Percentiles rank a stretch among this genome's conserved stretches.
phyloP scores from a whole-genome alignment of 2,329 filamentous ascomycete genomes.

The Xylaria arbuscula region DNA sequence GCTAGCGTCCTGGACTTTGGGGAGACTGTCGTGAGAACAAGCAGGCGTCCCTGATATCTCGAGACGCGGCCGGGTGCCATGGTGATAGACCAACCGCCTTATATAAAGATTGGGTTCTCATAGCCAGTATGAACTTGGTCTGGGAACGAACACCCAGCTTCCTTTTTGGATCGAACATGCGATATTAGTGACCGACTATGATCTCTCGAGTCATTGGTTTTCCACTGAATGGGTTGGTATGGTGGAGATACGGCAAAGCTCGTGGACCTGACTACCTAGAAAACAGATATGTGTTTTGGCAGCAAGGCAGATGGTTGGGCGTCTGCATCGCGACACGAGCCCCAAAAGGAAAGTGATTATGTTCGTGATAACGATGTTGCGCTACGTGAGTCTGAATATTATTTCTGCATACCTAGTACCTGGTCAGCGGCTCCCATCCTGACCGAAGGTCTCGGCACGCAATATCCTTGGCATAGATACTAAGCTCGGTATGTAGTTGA shows the following conservation, averaged over 20 bases:
- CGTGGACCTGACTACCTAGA: slow-evolving; percentile 31
- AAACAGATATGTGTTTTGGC: slow-evolving; percentile 13
- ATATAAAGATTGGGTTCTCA: slow-evolving; percentile 39
- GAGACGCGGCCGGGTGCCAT: slow-evolving; percentile 35
- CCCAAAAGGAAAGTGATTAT: slow-evolving; percentile 47
- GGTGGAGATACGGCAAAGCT: slow-evolving; percentile 31
- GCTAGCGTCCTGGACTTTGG: slow-evolving; percentile 19
- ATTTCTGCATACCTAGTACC: slow-evolving; percentile 21
- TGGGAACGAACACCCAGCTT: slow-evolving; percentile 42
- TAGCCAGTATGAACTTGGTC: not conserved
- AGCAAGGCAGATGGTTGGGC: slow-evolving; percentile 31
- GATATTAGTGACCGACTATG: slow-evolving; percentile 40
- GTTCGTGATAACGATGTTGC: slow-evolving; percentile 39
- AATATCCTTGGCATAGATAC: slow-evolving; percentile 10
- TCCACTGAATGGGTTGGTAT: slow-evolving; percentile 5
- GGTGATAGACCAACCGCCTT: slow-evolving; percentile 33
- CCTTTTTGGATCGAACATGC: slow-evolving; percentile 46
- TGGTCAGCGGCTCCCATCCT: slow-evolving; percentile 33
- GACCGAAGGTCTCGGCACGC: slow-evolving; percentile 33
- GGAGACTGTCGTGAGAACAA: slow-evolving; percentile 25
- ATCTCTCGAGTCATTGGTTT: slow-evolving; percentile 32
- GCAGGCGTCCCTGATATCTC: slow-evolving; percentile 38
- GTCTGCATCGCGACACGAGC: slow-evolving; percentile 38
- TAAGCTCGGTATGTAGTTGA: slow-evolving; percentile 5
- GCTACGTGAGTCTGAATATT: slow-evolving; percentile 25